phyloP scores from a whole-genome alignment of 805 yeast genomes.

The Candida berthetii region DNA sequence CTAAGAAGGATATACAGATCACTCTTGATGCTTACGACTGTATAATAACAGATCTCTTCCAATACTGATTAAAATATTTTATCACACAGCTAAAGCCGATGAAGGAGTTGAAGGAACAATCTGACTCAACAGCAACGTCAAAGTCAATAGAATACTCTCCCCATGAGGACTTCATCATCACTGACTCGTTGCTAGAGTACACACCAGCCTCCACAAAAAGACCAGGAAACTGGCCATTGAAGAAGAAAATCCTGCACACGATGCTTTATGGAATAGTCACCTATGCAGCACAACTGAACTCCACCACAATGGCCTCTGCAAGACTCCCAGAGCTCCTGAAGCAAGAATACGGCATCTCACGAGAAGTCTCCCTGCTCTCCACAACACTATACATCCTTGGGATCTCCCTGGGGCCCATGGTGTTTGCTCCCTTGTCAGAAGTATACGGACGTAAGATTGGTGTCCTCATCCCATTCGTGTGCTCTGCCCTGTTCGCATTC shows the following conservation, averaged over 20 bases:
- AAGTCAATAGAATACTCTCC: too few species aligned
- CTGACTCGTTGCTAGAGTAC: too few species aligned
- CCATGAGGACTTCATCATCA: too few species aligned
- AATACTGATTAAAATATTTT: too few species aligned
- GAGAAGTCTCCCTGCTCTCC: conserved; percentile 42
- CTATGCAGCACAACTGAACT: conserved; percentile 41
- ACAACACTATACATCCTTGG: conserved; percentile 60
- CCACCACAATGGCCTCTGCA: conserved; percentile 41
- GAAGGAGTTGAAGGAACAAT: too few species aligned
- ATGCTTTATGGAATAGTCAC: conserved; percentile 32
- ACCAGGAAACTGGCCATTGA: conserved; percentile 30
- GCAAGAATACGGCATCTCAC: conserved; percentile 34
- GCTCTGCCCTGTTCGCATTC: conserved; percentile 36
- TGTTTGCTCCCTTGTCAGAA: conserved; percentile 54
- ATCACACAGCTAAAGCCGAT: too few species aligned
- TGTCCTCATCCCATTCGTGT: conserved; percentile 33
- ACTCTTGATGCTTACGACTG: too few species aligned
- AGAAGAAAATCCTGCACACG: conserved; percentile 31
- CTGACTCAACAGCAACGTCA: too few species aligned
- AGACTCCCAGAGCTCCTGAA: conserved; percentile 24
- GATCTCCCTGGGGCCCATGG: conserved; percentile 51
- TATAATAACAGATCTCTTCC: too few species aligned
- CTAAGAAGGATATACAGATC: too few species aligned
- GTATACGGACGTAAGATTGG: conserved; percentile 35
- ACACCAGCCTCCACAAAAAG: too few species aligned